These are phyloP conservation scores for Russula dissimulans DNA, from an alignment of 768 basidiomycete genomes.

Conservation along the genomic window DNA sequence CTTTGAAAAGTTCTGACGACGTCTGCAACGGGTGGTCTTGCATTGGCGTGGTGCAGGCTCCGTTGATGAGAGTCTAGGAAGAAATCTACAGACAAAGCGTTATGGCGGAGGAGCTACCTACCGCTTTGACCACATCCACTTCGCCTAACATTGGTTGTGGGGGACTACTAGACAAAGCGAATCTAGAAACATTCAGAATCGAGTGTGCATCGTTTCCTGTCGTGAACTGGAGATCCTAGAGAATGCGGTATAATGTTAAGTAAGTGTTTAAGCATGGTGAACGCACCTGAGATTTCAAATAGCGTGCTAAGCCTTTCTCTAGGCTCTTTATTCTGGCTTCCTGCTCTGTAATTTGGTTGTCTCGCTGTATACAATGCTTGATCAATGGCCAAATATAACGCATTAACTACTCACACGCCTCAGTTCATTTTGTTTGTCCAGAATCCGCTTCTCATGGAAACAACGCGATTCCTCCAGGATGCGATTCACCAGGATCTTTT, in stretches of 20 bases:
- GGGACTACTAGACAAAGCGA: constrained; percentile 24
- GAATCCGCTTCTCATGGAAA: constrained; percentile 28
- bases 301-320: constrained; percentile 26
- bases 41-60: not conserved
- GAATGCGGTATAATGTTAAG: not conserved
- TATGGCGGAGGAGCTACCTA: constrained; percentile 2
- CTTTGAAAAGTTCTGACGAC: not conserved
- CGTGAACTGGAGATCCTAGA: constrained; percentile 16
- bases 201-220: constrained; percentile 20
- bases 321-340: constrained; percentile 24
- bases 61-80: not conserved
- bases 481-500: constrained; percentile 26
- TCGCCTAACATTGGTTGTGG: constrained; percentile 14
- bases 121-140: constrained; percentile 22
- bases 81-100: not conserved
- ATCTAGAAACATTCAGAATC: constrained; percentile 26
- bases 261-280: not conserved
- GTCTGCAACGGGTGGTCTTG: not conserved
- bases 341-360: constrained; percentile 26
- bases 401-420: constrained; percentile 23
- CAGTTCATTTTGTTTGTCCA: constrained; percentile 29
- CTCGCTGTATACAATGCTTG: constrained; percentile 21
- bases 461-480: constrained; percentile 26
- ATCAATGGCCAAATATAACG: not conserved
- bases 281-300: constrained; percentile 24